Evolutionary conservation across 78 protist genomes (phyloP).

Genomic region (Planoprotostelium fungivorum): DNA sequence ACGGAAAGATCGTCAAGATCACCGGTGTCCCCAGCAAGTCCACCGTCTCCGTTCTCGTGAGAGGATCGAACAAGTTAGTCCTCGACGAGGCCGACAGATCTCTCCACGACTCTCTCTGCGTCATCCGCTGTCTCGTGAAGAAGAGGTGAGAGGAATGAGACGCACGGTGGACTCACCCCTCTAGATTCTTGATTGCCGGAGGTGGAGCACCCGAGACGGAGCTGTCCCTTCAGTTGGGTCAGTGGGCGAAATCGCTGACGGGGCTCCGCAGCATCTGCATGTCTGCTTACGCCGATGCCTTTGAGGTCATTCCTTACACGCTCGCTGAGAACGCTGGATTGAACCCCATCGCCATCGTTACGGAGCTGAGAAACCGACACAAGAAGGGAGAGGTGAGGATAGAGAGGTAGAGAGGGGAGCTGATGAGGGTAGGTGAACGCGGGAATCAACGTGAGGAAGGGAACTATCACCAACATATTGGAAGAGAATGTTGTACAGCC

Average conservation of each 20-base stretch:
- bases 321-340: slow-evolving; percentile 99
- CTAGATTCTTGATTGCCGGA: slow-evolving; percentile 88
- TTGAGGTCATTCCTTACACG: slow-evolving; percentile 97
- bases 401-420: too few species aligned
- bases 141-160: slow-evolving; percentile 24
- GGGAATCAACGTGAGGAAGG: slow-evolving; percentile 95
- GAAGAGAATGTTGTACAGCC: slow-evolving; percentile 98
- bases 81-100: slow-evolving; percentile 97
- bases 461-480: slow-evolving; percentile 85
- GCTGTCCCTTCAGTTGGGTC: slow-evolving; percentile 67
- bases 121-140: slow-evolving; percentile 97
- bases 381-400: slow-evolving; percentile 73
- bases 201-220: slow-evolving; percentile 99
- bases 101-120: slow-evolving; percentile 99
- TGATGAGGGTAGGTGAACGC: too few species aligned
- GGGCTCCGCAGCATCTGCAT: slow-evolving; percentile 86
- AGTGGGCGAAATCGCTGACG: slow-evolving; percentile 69
- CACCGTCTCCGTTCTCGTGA: slow-evolving; percentile 86
- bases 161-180: too few species aligned
- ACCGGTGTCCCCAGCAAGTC: slow-evolving; percentile 88
- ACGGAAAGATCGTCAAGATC: slow-evolving; percentile 82
- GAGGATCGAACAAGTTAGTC: slow-evolving; percentile 94
- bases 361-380: slow-evolving; percentile 92
- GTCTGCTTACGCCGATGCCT: slow-evolving; percentile 94
- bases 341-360: slow-evolving; percentile 93